These are phyloP conservation scores for Hypoxylon rubiginosum DNA, from an alignment of 2,329 filamentous ascomycete genomes.

Conservation along the genomic window DNA sequence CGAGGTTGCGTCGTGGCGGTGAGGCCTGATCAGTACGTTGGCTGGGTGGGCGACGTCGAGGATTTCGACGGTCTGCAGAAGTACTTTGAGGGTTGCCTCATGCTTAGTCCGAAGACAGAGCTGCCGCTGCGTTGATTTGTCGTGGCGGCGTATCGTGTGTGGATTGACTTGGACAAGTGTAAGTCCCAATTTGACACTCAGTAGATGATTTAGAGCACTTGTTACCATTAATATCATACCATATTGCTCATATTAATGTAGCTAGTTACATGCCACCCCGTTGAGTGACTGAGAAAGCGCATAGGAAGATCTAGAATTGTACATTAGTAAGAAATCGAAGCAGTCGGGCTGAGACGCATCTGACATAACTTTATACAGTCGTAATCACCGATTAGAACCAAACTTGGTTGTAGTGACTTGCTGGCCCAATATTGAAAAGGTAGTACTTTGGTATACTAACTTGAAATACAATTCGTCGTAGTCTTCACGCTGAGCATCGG, in stretches of 20 bases:
- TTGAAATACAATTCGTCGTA: slow-evolving; percentile 46
- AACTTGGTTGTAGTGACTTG: neutral
- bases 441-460: slow-evolving; percentile 41
- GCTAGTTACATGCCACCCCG: neutral
- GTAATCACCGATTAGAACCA: neutral
- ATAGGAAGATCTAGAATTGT: neutral
- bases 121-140: neutral
- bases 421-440: neutral
- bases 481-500: slow-evolving; percentile 41
- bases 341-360: neutral
- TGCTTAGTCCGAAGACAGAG: slow-evolving; percentile 27
- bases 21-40: slow-evolving; percentile 77
- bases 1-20: slow-evolving; percentile 71
- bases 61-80: slow-evolving; percentile 52
- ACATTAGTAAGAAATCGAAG: neutral
- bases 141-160: neutral
- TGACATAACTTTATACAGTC: neutral
- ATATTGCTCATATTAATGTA: neutral
- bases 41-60: slow-evolving; percentile 56
- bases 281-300: neutral
- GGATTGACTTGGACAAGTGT: neutral
- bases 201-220: neutral
- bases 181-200: neutral
- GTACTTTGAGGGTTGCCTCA: slow-evolving; percentile 54
- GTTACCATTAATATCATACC: neutral